Evolutionary conservation across 192 early-diverging fungal genomes (phyloP), one percentile per base, ranked within the genome.

Genomic region (Entomortierella lignicola): DNA sequence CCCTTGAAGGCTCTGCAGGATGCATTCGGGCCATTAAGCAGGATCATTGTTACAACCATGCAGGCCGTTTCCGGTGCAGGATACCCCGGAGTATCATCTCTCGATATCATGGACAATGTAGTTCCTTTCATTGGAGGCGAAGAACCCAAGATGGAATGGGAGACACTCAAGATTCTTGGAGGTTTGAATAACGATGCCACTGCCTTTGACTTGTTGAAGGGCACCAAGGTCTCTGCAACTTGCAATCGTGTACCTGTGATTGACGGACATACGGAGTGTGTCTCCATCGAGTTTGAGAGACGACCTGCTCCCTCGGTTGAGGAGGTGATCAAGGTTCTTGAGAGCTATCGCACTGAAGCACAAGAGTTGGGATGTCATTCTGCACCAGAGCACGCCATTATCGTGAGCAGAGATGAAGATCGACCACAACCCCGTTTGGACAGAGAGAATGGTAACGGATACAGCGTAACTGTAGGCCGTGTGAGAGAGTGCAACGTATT

Each of bases 61-160:
- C 98, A 99, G 86, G 96, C 98, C 18, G 93, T 99, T 73, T 96
- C 95, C 18, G 98, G 98, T 41, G 96, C 98, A 0, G 98, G 98
- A 30, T 99, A 99, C 84, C 98, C 98, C 2, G 98, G 98, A 59
- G 95, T 99, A 0, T 85, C 95, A 7, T 95, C 93, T 50, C 85
- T 99, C 50, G 98, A 99, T 79, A 98, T 99, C 63, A 83, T 96
- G 64, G 98, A 97, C 81, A 99, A 99, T 81, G 85, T 99, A 29
- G 93, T 99, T 31, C 98, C 98, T 23, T 91, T 91, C 74, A 97
- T 99, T 77, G 84, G 87, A 37, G 98, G 98, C 59, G 98, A 99
- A 80, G 98, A 99, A 83, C 91, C 93, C 63, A 99, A 99, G 89
- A 94, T 99, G 87, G 98, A 99, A 82, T 93, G 82, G 31, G 98